phyloP scores from a whole-genome alignment of 768 basidiomycete species.

The Hygrocybe coccinea region DNA sequence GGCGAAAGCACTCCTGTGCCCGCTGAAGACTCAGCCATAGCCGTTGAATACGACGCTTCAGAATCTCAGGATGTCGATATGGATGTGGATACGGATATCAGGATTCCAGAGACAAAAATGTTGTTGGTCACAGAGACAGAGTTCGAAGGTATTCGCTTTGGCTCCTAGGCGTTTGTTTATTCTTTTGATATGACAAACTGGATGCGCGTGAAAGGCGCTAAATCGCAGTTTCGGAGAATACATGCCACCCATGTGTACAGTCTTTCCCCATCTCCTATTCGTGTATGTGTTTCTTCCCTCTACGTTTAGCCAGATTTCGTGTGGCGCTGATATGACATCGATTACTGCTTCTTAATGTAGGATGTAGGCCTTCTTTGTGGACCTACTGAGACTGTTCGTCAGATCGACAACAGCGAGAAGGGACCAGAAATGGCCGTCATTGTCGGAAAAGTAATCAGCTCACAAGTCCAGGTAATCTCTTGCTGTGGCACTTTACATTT shows the following conservation, averaged over 20 bases:
- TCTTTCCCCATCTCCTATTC: conserved; percentile 59
- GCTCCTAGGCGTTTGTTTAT: conserved; percentile 5
- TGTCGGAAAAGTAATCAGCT: conserved; percentile 46
- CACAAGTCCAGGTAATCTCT: conserved; percentile 43
- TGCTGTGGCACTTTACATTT: background rate
- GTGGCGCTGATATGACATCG: background rate
- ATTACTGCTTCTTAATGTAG: conserved; percentile 21
- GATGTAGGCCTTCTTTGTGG: conserved; percentile 44
- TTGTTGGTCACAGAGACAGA: conserved; percentile 59
- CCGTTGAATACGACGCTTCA: conserved; percentile 3
- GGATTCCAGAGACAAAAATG: conserved; percentile 46
- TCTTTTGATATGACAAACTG: background rate
- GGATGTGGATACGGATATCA: conserved; percentile 36
- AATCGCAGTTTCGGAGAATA: conserved; percentile 48
- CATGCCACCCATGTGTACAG: conserved; percentile 64
- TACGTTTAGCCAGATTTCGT: background rate
- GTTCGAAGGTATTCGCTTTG: conserved; percentile 50
- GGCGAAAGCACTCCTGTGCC: conserved; percentile 42
- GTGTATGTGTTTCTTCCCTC: conserved; percentile 38
- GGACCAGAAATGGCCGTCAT: conserved; percentile 36
- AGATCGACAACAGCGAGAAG: conserved; percentile 37
- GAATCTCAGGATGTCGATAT: conserved; percentile 14
- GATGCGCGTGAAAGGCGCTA: conserved; percentile 41
- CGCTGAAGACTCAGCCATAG: conserved; percentile 4
- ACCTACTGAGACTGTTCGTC: conserved; percentile 36